Percentiles rank a stretch among this genome's conserved stretches.
These are phyloP conservation scores for Leptoxyphium fumago DNA, from an alignment of 2,329 filamentous ascomycete species.

Conservation along the genomic window DNA sequence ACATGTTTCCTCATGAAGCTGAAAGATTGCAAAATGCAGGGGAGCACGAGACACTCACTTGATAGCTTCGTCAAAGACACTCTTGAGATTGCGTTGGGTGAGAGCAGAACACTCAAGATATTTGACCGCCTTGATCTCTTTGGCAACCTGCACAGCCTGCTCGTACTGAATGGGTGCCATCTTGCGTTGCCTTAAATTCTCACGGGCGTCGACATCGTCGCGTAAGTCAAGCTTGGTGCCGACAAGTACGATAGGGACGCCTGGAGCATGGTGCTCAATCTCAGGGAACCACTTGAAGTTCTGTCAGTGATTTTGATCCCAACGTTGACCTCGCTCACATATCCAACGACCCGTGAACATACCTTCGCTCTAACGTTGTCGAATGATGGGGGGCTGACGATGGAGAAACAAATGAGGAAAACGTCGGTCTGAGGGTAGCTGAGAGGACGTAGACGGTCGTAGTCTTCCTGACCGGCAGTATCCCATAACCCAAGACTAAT, in stretches of 20 bases:
- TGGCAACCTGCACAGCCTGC: slow-evolving; percentile 73
- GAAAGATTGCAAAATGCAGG: neutral
- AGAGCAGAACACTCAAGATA: slow-evolving; percentile 96
- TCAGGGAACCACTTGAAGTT: slow-evolving; percentile 79
- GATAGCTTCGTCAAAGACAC: slow-evolving; percentile 96
- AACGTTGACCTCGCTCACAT: neutral
- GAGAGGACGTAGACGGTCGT: slow-evolving; percentile 83
- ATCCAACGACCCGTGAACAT: slow-evolving; percentile 15
- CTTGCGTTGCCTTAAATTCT: slow-evolving; percentile 74
- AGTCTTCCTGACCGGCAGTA: slow-evolving; percentile 97
- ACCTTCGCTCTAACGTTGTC: slow-evolving; percentile 99
- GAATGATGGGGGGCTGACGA: slow-evolving; percentile 92
- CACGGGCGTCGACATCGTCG: slow-evolving; percentile 70
- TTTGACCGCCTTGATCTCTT: slow-evolving; percentile 91
- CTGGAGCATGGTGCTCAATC: slow-evolving; percentile 90
- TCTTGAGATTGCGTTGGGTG: slow-evolving; percentile 94
- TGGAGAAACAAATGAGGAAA: slow-evolving; percentile 96
- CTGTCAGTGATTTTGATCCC: neutral
- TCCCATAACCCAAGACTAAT: slow-evolving; percentile 97
- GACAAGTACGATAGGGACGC: slow-evolving; percentile 90
- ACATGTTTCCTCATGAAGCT: neutral
- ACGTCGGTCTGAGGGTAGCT: slow-evolving; percentile 98
- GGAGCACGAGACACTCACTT: slow-evolving; percentile 45
- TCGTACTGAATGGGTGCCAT: slow-evolving; percentile 97
- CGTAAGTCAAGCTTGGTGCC: slow-evolving; percentile 93